Conservation (phyloP, 2,329 filamentous ascomycete species). For the Ceratocystis albifundus region DNA sequence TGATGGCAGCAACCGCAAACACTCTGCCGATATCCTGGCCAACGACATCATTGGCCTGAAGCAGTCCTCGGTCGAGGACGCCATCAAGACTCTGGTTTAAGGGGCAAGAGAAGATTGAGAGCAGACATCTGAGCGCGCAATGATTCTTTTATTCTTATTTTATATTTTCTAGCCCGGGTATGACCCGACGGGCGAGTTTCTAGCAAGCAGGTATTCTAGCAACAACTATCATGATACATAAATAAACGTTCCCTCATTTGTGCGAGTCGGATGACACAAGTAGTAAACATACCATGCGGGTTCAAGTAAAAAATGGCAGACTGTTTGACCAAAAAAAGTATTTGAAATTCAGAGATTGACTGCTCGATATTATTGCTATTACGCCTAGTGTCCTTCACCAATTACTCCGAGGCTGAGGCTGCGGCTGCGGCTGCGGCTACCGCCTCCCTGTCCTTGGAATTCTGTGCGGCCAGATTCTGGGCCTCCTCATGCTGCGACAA, state of each 20-base stretch:
- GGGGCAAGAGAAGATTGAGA: background rate
- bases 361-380: no score
- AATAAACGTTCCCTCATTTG: background rate
- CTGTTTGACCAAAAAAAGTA: no score
- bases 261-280: no score
- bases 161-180: background rate
- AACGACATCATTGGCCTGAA: constrained; percentile 18
- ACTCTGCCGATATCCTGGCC: background rate
- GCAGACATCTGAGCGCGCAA: background rate
- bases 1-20: constrained; percentile 12
- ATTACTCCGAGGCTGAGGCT: no score
- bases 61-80: constrained; percentile 5
- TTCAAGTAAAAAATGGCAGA: no score
- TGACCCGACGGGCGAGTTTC: background rate
- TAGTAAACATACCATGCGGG: no score
- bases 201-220: constrained; percentile 11
- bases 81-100: constrained; percentile 12
- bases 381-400: no score
- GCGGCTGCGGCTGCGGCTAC: background rate
- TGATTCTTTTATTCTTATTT: background rate
- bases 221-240: background rate
- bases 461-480: background rate
- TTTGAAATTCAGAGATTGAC: no score
- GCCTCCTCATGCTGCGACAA: constrained; percentile 17
- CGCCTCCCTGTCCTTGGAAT: background rate